phyloP scores from a whole-genome alignment of 2,329 filamentous ascomycete species.

The Stagonosporopsis rhizophila region DNA sequence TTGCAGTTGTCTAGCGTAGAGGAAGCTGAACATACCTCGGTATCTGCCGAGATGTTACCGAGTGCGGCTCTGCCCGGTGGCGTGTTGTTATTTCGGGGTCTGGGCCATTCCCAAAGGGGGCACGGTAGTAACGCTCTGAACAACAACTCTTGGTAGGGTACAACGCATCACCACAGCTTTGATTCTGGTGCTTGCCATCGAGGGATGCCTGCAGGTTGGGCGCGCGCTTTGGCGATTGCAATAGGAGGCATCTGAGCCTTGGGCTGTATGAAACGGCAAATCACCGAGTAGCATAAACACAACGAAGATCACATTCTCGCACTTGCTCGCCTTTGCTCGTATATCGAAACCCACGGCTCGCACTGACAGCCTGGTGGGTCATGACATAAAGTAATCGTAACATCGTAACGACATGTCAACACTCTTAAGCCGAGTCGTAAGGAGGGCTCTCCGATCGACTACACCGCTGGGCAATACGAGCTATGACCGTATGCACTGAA shows the following conservation, averaged over 20 bases:
- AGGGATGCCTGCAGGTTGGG: not conserved
- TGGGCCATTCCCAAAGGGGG: not conserved
- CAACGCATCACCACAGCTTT: not conserved
- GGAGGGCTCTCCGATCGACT: not conserved
- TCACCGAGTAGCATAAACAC: not conserved
- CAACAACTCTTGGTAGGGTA: not conserved
- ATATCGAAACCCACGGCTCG: not conserved
- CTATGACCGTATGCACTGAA: not conserved
- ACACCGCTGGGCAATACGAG: conserved; percentile 7
- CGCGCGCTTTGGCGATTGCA: not conserved
- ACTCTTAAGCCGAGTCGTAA: not conserved
- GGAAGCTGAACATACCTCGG: conserved; percentile 1
- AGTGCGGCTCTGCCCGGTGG: conserved; percentile 12
- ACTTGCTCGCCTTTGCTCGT: not conserved
- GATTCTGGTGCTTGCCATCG: not conserved
- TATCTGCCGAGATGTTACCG: conserved; percentile 4
- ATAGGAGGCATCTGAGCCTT: not conserved
- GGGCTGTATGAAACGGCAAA: conserved; percentile 5
- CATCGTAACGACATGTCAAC: not conserved
- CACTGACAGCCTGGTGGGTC: conserved; percentile 1
- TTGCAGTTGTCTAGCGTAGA: not conserved
- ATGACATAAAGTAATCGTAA: not conserved
- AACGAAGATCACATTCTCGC: not conserved
- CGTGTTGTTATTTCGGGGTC: conserved; percentile 5
- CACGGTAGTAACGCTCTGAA: not conserved